Evolutionary conservation across 441 rosid genomes (phyloP), one percentile per base, ranked within the genome.

Genomic region (Macaranga tanarius): DNA sequence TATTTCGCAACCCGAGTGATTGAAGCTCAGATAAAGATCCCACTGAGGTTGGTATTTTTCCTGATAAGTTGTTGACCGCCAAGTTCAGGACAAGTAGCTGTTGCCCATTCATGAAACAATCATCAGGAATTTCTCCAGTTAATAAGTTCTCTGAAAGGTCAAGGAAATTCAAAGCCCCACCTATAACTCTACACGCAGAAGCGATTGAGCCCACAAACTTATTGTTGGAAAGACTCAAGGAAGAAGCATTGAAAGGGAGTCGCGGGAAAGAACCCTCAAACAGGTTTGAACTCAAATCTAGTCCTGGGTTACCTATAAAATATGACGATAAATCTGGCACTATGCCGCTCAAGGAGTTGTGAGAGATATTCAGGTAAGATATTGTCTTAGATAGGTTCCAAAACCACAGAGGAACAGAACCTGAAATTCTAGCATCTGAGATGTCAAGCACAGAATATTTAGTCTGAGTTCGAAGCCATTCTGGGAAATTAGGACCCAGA

Each of bases 251-350:
- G 11, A 70, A 10, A 22, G 76, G 71, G 12, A 80, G 38, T 4
- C 31, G 13, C 0, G 80, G 80, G 26, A 80, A 26, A 11, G 72
- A 40, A 56, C 80, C 80, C 26, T 74, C 71, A 44, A 77, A 67
- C 23, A 42, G n/a, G n/a, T 70, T 77, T 4, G 68, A 76, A 67
- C 78, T 67, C 38, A 77, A 38, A 63, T 80, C 78, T 8, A 62
- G 67, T 51, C 60, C 73, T 38, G 62, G 62, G 55, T 3, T 45
- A 38, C 23, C 57, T 13, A 5, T 10, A 20, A 70, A 70, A 19
- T 60, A 42, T 26, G 19, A 59, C 6, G 57, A 59, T 47, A 70
- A 59, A 45, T 70, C 69, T 40, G 73, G 77, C n/a, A 74, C 62
- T 5, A 13, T 8, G 20, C 73, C 77, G 7, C 52, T 74, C 59